Percentiles rank a stretch among this genome's conserved stretches.
Evolutionary conservation across 345 rosid species (phyloP).

Genomic region (Gynandropsis gynandra): DNA sequence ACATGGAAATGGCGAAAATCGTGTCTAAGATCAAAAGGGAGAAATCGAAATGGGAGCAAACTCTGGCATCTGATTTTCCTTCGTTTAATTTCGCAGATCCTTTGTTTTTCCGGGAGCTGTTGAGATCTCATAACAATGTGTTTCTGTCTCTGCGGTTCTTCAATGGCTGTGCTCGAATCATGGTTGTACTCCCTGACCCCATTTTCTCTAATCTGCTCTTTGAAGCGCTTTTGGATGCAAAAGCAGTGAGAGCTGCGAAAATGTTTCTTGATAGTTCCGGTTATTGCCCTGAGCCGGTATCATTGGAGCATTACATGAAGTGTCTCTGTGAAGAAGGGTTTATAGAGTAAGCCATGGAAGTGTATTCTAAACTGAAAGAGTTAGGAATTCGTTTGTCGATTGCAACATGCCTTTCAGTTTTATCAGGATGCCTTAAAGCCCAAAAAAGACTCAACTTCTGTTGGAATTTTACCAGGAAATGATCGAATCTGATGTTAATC

Average conservation of each 20-base stretch:
- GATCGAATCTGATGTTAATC: slow-evolving; percentile 30
- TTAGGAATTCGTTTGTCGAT: slow-evolving; percentile 24
- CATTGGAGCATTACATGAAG: slow-evolving; percentile 39
- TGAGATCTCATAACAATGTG: slow-evolving; percentile 38
- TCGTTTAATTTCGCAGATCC: slow-evolving; percentile 39
- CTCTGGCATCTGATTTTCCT: slow-evolving; percentile 35
- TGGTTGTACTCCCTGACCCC: slow-evolving; percentile 31
- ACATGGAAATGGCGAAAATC: slow-evolving; percentile 26
- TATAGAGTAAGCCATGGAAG: slow-evolving; percentile 41
- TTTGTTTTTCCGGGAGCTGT: slow-evolving; percentile 30
- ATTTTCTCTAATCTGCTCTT: slow-evolving; percentile 44
- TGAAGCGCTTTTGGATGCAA: slow-evolving; percentile 52
- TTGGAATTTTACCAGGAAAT: slow-evolving; percentile 37
- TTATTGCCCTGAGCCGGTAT: slow-evolving; percentile 30
- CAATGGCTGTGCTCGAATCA: slow-evolving; percentile 31
- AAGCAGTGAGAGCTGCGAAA: slow-evolving; percentile 40
- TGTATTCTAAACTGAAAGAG: slow-evolving; percentile 29
- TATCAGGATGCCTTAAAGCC: slow-evolving; percentile 41
- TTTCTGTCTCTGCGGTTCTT: slow-evolving; percentile 35
- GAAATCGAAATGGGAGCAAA: slow-evolving; percentile 38
- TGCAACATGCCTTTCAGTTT: slow-evolving; percentile 44
- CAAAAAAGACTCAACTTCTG: too few relatives aligned
- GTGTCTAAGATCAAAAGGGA: slow-evolving; percentile 35
- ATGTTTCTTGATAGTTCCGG: slow-evolving; percentile 34
- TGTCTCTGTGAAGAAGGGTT: slow-evolving; percentile 45